phyloP scores from a whole-genome alignment of 2,329 filamentous ascomycete genomes.

The Penicillium verrucosum region DNA sequence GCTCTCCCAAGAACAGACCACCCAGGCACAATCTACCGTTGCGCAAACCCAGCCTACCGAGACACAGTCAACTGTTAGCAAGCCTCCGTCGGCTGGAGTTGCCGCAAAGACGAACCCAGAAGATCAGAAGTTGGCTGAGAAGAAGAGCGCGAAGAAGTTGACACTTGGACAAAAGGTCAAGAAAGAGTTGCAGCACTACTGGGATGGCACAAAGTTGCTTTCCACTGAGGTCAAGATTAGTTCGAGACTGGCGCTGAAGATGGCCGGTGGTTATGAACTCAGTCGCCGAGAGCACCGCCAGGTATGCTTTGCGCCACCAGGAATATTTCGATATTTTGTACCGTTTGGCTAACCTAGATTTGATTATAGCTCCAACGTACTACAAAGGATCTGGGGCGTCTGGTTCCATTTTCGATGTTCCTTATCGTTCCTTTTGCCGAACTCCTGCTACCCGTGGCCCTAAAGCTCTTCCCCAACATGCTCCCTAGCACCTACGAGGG shows the following conservation, averaged over 20 bases:
- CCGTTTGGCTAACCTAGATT: constrained; percentile 12
- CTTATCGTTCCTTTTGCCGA: constrained; percentile 96
- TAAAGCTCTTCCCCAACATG: constrained; percentile 95
- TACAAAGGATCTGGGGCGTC: constrained; percentile 84
- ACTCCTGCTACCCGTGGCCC: constrained; percentile 81
- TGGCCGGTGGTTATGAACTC: constrained; percentile 96
- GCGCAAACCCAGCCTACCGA: constrained; percentile 6
- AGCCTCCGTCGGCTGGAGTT: constrained; percentile 58
- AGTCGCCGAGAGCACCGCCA: constrained; percentile 91
- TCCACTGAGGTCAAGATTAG: constrained; percentile 92
- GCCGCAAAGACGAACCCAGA: constrained; percentile 54
- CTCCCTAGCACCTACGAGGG: constrained; percentile 96
- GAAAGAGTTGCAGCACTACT: constrained; percentile 90
- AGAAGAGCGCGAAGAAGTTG: constrained; percentile 78
- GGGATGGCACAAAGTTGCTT: constrained; percentile 95
- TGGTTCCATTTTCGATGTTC: constrained; percentile 96
- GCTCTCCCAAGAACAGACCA: constrained; percentile 55
- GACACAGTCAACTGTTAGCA: constrained; percentile 40
- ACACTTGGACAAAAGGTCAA: constrained; percentile 91
- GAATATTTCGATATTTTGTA: not conserved
- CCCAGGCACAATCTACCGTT: constrained; percentile 22
- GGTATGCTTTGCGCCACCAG: constrained; percentile 37
- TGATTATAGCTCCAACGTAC: constrained; percentile 69
- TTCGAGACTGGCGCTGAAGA: constrained; percentile 85
- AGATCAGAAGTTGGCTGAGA: constrained; percentile 58